Evolutionary conservation across 345 rosid genomes (phyloP).

Genomic region (Erysimum cheiranthoides): DNA sequence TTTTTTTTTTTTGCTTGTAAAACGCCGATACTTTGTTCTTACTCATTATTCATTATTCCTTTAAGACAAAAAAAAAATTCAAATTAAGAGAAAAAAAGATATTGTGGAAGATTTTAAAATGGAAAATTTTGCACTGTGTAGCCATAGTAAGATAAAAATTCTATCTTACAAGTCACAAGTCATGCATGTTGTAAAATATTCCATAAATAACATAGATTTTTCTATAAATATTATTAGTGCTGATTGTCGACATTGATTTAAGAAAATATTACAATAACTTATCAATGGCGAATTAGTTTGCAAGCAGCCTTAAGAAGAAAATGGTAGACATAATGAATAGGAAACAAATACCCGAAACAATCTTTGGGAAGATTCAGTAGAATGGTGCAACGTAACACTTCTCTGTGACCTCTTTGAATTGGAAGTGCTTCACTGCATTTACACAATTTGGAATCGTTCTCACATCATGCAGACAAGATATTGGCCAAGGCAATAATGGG

Average conservation of each 20-base stretch:
- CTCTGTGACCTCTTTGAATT: neutral
- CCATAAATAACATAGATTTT: neutral
- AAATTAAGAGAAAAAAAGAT: too few species aligned
- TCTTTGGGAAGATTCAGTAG: neutral
- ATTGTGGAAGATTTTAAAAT: too few species aligned
- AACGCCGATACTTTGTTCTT: too few species aligned
- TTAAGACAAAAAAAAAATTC: too few species aligned
- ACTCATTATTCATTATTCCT: too few species aligned
- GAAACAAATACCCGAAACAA: neutral
- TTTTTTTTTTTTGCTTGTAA: too few species aligned
- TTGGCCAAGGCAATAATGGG: neutral
- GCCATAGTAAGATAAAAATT: too few species aligned
- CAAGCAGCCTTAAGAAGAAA: neutral
- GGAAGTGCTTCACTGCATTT: neutral
- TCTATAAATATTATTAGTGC: neutral
- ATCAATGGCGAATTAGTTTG: neutral
- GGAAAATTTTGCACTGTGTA: too few species aligned
- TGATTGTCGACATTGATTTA: neutral
- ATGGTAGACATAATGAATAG: neutral
- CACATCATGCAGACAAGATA: neutral
- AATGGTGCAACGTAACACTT: neutral
- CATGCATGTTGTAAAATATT: neutral
- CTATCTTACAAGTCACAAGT: neutral
- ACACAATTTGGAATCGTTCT: neutral
- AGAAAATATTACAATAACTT: neutral